phyloP scores from a whole-genome alignment of 164 flowering plant genomes.

The Magnolia kwangsiensis region DNA sequence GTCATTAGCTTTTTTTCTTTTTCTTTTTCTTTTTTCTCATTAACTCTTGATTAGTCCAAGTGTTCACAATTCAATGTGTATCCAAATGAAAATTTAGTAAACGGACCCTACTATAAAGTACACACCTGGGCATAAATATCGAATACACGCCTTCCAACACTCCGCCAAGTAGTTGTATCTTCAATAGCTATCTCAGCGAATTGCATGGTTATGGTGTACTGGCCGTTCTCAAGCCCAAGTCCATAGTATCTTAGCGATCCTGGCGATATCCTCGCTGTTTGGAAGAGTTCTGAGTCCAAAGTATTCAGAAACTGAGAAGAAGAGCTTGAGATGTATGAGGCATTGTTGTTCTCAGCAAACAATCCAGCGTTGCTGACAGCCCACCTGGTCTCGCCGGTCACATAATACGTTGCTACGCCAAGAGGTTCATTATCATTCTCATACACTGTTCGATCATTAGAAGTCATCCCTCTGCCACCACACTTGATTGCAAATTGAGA shows the following conservation, averaged over 20 bases:
- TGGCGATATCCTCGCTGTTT: conserved; percentile 66
- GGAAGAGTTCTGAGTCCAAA: conserved; percentile 62
- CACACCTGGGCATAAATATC: conserved; percentile 80
- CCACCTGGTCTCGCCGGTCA: conserved; percentile 54
- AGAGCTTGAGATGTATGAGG: conserved; percentile 26
- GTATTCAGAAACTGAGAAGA: conserved; percentile 44
- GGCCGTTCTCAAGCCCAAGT: conserved; percentile 82
- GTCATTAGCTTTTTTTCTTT: too few species aligned
- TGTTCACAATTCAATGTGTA: neutral
- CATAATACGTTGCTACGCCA: conserved; percentile 65
- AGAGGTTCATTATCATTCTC: conserved; percentile 56
- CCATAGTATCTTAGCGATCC: conserved; percentile 84
- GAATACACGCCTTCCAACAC: conserved; percentile 74
- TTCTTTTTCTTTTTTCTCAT: neutral
- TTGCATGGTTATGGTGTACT: conserved; percentile 59
- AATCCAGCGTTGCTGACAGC: conserved; percentile 76
- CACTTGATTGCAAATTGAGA: conserved; percentile 9
- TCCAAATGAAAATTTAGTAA: neutral
- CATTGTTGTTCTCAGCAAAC: conserved; percentile 31
- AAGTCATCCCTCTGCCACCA: neutral
- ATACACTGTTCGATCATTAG: conserved; percentile 16
- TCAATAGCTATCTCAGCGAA: conserved; percentile 55
- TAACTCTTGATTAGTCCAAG: neutral
- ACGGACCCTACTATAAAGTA: neutral
- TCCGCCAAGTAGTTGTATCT: conserved; percentile 40